Conservation (phyloP, 495 filamentous ascomycete species). For the Neurospora sp. region DNA sequence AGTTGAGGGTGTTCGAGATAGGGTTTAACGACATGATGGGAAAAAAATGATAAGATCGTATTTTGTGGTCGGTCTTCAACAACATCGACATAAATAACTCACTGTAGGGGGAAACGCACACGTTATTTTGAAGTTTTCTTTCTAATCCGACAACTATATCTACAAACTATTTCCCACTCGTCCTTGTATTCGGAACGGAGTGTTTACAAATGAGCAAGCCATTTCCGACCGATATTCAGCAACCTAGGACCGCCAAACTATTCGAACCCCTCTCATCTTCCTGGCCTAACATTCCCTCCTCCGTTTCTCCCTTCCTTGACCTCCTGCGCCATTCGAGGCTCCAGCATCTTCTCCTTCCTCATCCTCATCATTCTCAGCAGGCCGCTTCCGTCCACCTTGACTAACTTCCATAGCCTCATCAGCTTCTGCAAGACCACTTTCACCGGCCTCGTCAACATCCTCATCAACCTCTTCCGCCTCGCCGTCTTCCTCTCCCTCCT, state of each 20-base stretch:
- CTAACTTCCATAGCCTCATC: neutral
- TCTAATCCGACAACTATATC: neutral
- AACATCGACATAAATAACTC: neutral
- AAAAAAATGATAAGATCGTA: no score
- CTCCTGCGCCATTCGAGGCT: neutral
- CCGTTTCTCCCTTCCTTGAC: neutral
- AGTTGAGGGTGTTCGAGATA: no score
- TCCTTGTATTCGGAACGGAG: neutral
- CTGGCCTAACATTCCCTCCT: neutral
- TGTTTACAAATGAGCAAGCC: neutral
- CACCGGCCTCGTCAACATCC: neutral
- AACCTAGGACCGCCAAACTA: neutral
- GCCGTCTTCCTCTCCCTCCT: neutral
- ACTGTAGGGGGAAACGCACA: neutral
- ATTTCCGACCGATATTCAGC: neutral
- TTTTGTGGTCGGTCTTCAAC: no score
- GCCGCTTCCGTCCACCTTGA: neutral
- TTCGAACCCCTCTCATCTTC: neutral
- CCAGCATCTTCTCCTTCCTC: neutral
- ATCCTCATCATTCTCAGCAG: neutral
- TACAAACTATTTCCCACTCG: neutral
- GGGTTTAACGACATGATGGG: no score
- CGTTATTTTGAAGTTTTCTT: neutral
- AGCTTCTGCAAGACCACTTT: neutral
- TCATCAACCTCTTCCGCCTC: neutral